Evolutionary conservation across 2,329 filamentous ascomycete genomes (phyloP).

Genomic region (Diaporthe citrichinensis): DNA sequence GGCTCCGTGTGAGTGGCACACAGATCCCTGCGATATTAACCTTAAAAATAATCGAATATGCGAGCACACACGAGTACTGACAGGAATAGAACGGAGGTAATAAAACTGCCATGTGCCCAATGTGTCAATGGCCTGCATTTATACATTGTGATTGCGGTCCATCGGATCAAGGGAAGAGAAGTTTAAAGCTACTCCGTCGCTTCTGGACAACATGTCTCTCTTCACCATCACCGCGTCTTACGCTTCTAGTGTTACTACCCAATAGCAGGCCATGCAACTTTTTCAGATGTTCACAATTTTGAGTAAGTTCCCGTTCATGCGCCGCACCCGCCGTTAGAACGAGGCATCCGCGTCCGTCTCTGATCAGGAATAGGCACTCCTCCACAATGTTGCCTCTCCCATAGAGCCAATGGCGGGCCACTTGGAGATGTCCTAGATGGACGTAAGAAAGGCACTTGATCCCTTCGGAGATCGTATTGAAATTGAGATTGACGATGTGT

Average conservation of each 20-base stretch:
- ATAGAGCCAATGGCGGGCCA: background rate
- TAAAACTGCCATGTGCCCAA: background rate
- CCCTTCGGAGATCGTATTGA: no score
- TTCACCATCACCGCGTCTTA: background rate
- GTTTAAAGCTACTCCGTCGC: background rate
- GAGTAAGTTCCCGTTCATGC: background rate
- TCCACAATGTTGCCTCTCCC: background rate
- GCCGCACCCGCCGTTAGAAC: no score
- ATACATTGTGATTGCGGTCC: background rate
- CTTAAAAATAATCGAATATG: background rate
- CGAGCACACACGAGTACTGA: background rate
- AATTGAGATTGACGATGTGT: background rate
- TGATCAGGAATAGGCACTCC: background rate
- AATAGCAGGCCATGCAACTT: background rate
- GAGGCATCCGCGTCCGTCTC: background rate
- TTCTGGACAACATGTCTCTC: background rate
- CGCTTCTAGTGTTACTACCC: background rate
- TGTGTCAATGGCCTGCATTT: background rate
- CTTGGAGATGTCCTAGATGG: background rate
- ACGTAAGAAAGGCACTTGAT: background rate
- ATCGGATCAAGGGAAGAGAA: constrained; percentile 3
- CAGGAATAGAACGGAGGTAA: background rate
- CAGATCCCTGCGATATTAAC: constrained; percentile 10
- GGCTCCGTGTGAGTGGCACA: background rate
- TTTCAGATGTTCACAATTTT: background rate